These are phyloP conservation scores for Lactarius quietus DNA, from an alignment of 768 basidiomycete genomes.

Conservation along the genomic window DNA sequence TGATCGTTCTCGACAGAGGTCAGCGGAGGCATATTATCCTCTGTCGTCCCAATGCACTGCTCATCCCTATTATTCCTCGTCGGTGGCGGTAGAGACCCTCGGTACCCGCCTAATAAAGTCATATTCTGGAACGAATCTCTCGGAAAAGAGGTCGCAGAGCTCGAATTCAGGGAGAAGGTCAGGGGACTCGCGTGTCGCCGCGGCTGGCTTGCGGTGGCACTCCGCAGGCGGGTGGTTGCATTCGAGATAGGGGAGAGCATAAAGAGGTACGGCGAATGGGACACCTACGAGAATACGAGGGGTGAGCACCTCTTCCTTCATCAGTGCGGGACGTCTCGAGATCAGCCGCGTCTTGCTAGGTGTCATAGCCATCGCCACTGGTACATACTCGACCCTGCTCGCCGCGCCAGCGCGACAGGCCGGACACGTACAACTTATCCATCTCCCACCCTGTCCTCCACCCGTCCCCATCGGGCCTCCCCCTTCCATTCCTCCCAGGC, in stretches of 20 bases:
- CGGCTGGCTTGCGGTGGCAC: slow-evolving; percentile 80
- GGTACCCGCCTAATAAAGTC: slow-evolving; percentile 90
- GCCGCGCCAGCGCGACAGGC: slow-evolving; percentile 81
- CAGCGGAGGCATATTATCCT: slow-evolving; percentile 72
- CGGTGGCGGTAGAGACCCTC: slow-evolving; percentile 83
- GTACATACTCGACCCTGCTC: slow-evolving; percentile 72
- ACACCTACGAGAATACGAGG: slow-evolving; percentile 82
- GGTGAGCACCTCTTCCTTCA: slow-evolving; percentile 44
- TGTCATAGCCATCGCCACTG: slow-evolving; percentile 76
- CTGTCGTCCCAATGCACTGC: slow-evolving; percentile 72
- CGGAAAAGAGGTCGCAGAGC: slow-evolving; percentile 76
- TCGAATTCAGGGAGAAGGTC: slow-evolving; percentile 85
- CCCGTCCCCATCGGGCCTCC: slow-evolving; percentile 57
- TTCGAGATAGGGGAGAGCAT: slow-evolving; percentile 67
- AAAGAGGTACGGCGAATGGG: slow-evolving; percentile 69
- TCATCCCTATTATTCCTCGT: slow-evolving; percentile 83
- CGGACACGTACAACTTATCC: slow-evolving; percentile 85
- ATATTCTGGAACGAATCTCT: slow-evolving; percentile 83
- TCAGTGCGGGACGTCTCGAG: not conserved
- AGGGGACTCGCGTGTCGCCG: slow-evolving; percentile 75
- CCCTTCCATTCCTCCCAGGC: slow-evolving; percentile 46
- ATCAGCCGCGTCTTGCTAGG: slow-evolving; percentile 42
- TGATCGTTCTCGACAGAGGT: slow-evolving; percentile 50
- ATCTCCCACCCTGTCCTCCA: slow-evolving; percentile 73
- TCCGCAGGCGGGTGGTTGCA: slow-evolving; percentile 73